These are phyloP conservation scores for Cyberlindnera bimundalis DNA, from an alignment of 805 yeast species.

Conservation along the genomic window DNA sequence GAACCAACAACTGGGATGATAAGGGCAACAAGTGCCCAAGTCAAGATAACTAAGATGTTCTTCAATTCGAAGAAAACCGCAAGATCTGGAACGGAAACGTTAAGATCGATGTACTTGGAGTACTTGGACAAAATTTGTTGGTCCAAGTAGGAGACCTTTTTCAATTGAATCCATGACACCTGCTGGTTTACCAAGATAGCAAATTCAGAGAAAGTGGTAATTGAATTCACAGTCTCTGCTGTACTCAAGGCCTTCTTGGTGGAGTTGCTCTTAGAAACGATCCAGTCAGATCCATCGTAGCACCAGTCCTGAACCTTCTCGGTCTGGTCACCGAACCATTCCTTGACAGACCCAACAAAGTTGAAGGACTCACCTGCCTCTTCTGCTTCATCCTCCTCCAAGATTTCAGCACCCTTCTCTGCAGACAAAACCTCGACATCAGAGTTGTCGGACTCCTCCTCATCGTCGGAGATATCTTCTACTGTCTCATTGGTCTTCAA, in stretches of 20 bases:
- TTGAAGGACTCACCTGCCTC: conserved; percentile 14
- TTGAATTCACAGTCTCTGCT: conserved; percentile 26
- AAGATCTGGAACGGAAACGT: conserved; percentile 21
- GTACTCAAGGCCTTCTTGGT: conserved; percentile 27
- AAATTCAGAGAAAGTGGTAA: conserved; percentile 21
- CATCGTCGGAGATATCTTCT: conserved; percentile 1
- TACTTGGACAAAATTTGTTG: conserved; percentile 23
- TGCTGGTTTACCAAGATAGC: conserved; percentile 15
- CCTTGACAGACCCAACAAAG: conserved; percentile 18
- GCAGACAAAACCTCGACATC: conserved; percentile 15
- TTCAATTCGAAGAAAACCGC: conserved; percentile 20
- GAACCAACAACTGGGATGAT: conserved; percentile 26
- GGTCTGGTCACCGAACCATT: conserved; percentile 22
- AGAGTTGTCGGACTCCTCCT: conserved; percentile 11
- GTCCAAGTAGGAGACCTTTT: conserved; percentile 20
- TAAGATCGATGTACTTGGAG: conserved; percentile 11
- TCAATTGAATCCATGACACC: conserved; percentile 20
- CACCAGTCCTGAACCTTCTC: conserved; percentile 23
- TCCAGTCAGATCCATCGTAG: conserved; percentile 14
- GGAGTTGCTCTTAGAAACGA: conserved; percentile 12
- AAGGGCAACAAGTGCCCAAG: conserved; percentile 26
- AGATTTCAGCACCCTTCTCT: conserved; percentile 8
- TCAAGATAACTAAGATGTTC: conserved; percentile 16
- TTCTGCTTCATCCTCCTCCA: conserved; percentile 13
- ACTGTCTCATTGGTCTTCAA: conserved; percentile 10